phyloP scores from a whole-genome alignment of 2,329 filamentous ascomycete species.

The Chaetomiaceae sp. region DNA sequence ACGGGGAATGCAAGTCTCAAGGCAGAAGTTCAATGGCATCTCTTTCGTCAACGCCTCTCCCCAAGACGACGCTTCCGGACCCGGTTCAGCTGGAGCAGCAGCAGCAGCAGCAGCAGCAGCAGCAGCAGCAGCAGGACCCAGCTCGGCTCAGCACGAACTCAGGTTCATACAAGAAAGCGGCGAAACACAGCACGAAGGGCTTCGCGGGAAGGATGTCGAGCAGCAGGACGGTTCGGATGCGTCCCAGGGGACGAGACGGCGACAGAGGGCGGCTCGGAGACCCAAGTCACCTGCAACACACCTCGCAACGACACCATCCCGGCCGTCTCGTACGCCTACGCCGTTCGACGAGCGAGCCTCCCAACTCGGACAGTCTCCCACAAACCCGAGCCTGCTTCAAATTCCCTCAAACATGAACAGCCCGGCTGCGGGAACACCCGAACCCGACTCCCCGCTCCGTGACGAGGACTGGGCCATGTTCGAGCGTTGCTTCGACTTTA shows the following conservation, averaged over 20 bases:
- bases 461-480: constrained; percentile 29
- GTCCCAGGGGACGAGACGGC: constrained; percentile 12
- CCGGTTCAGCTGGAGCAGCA: constrained; percentile 6
- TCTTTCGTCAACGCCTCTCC: constrained; percentile 37
- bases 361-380: neutral
- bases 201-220: constrained; percentile 4
- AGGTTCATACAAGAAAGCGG: constrained; percentile 27
- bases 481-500: constrained; percentile 27
- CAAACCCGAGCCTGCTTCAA: neutral
- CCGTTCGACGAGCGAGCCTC: neutral
- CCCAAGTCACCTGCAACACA: constrained; percentile 11
- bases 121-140: constrained; percentile 3
- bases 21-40: constrained; percentile 36
- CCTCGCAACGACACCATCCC: constrained; percentile 3
- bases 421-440: neutral
- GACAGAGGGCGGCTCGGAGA: constrained; percentile 9
- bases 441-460: constrained; percentile 3
- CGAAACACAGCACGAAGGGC: constrained; percentile 3
- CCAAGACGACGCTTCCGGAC: constrained; percentile 9
- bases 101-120: constrained; percentile 6
- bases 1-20: constrained; percentile 37
- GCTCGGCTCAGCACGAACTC: constrained; percentile 24
- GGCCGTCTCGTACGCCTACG: constrained; percentile 7
- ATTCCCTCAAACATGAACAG: neutral
- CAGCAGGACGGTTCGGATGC: neutral